Evolutionary conservation across 2,329 filamentous ascomycete genomes (phyloP).

Genomic region (Talaromyces piceae): DNA sequence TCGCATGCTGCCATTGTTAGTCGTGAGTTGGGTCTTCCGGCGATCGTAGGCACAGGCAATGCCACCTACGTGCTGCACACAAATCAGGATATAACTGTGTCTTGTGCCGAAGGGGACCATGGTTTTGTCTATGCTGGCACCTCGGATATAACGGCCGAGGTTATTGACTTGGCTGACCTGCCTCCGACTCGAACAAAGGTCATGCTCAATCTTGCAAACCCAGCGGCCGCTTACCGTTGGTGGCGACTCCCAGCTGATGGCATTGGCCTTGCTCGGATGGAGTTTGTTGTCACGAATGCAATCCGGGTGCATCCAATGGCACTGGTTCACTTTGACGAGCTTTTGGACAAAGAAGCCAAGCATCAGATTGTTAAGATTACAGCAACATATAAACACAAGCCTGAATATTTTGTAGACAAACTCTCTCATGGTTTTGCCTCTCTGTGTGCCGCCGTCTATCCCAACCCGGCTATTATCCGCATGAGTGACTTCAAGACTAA

Average conservation of each 20-base stretch:
- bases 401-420: conserved; percentile 35
- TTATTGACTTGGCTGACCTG: conserved; percentile 21
- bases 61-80: conserved; percentile 31
- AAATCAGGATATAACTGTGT: conserved; percentile 32
- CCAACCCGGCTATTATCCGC: conserved; percentile 32
- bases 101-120: conserved; percentile 31
- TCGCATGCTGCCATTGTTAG: conserved; percentile 38
- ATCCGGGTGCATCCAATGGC: conserved; percentile 34
- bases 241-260: conserved; percentile 34
- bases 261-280: conserved; percentile 36
- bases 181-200: conserved; percentile 22
- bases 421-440: conserved; percentile 29
- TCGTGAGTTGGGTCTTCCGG: conserved; percentile 33
- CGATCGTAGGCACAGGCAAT: conserved; percentile 30
- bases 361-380: conserved; percentile 23
- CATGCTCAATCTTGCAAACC: conserved; percentile 36
- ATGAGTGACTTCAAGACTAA: conserved; percentile 39
- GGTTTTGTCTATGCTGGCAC: conserved; percentile 33
- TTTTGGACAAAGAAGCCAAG: conserved; percentile 21
- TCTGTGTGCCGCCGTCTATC: conserved; percentile 32
- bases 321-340: conserved; percentile 26
- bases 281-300: conserved; percentile 32
- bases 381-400: conserved; percentile 25
- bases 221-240: conserved; percentile 33
- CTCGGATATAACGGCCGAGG: conserved; percentile 26